A percentile compares a stretch with the other conserved stretches of the same genome.
phyloP scores from a whole-genome alignment of 163 green algal genomes.

The Volvox carteri region DNA sequence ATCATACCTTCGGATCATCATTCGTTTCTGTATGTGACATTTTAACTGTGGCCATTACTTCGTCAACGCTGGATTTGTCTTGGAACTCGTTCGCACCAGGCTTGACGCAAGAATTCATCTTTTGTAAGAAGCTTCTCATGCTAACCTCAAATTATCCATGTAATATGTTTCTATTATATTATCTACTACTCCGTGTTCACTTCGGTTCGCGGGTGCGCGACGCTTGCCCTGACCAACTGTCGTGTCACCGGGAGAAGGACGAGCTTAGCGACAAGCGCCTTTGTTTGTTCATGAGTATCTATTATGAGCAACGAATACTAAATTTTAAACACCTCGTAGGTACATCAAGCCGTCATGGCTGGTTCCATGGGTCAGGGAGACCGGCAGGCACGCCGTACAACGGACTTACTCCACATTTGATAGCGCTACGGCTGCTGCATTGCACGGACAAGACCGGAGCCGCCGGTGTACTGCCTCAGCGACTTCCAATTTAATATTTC shows the following conservation, averaged over 20 bases:
- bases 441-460: too few relatives aligned
- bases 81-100: slow-evolving; percentile 2
- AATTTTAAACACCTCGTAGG: neutral
- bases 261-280: neutral
- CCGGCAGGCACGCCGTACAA: slow-evolving; percentile 21
- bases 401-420: too few relatives aligned
- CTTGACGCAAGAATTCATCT: slow-evolving; percentile 49
- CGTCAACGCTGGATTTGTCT: slow-evolving; percentile 12
- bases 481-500: too few relatives aligned
- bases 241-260: neutral
- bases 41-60: slow-evolving; percentile 43
- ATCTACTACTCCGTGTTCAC: neutral
- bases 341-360: neutral
- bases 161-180: neutral
- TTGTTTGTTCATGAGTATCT: neutral
- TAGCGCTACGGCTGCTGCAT: too few relatives aligned
- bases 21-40: neutral
- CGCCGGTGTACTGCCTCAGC: too few relatives aligned
- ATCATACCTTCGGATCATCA: neutral
- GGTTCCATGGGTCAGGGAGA: neutral
- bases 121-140: slow-evolving; percentile 41
- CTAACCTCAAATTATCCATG: neutral
- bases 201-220: slow-evolving; percentile 23
- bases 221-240: slow-evolving; percentile 29
- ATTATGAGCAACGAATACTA: neutral